A percentile compares a stretch with the other conserved stretches of the same genome.
These are phyloP conservation scores for Fusarium mexicanum DNA, from an alignment of 2,329 filamentous ascomycete species.

Conservation along the genomic window DNA sequence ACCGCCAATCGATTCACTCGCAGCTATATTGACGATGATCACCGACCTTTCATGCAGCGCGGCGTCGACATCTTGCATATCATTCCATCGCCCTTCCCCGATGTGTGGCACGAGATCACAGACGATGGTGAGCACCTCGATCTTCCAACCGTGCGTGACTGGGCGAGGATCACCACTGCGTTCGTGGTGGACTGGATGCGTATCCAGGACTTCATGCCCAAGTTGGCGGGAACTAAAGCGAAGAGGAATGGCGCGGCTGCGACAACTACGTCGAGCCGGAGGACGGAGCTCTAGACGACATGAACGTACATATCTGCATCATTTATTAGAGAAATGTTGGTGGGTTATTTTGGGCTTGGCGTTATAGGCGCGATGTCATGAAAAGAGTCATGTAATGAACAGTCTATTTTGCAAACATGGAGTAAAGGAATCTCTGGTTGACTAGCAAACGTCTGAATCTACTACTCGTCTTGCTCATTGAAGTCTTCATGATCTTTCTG, in stretches of 20 bases:
- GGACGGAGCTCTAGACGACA: constrained; percentile 47
- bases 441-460: not conserved
- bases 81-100: constrained; percentile 84
- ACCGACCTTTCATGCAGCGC: constrained; percentile 86
- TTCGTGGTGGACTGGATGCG: constrained; percentile 96
- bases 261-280: constrained; percentile 40
- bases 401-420: constrained; percentile 2
- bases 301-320: constrained; percentile 10
- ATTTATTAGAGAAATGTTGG: constrained; percentile 25
- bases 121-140: constrained; percentile 91
- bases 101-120: constrained; percentile 84
- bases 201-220: constrained; percentile 58
- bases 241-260: constrained; percentile 42
- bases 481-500: not conserved
- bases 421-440: constrained; percentile 4
- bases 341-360: constrained; percentile 36
- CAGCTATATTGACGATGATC: constrained; percentile 80
- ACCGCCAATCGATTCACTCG: constrained; percentile 56
- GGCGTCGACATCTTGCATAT: constrained; percentile 91
- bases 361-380: constrained; percentile 30
- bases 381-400: constrained; percentile 25
- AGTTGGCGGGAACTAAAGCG: constrained; percentile 33
- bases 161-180: constrained; percentile 83
- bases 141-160: constrained; percentile 81
- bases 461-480: not conserved